Evolutionary conservation across 805 yeast genomes (phyloP), one percentile per base, ranked within the genome.

Genomic region (Helenozyma rhizophorensis): DNA sequence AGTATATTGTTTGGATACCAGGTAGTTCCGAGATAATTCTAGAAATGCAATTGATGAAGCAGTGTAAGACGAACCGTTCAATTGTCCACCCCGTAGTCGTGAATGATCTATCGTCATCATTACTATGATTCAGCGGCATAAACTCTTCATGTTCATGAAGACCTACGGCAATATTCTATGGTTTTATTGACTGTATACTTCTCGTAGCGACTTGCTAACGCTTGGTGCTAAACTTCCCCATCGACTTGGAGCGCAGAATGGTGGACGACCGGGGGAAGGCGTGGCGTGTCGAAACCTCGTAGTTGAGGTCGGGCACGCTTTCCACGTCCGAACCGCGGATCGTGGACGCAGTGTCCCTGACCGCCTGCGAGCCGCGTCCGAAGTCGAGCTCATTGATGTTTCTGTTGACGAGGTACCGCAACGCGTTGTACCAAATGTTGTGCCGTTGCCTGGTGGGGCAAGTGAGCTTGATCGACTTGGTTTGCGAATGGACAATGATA

Each of bases 401-500:
- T 51, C 84, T 65, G 51, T 78, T 80, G 23, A 87, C 62, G 60
- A 89, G 60, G 52, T 83, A 89, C 33, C 83, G 72, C 40, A 90
- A 65, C 0, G 96, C 84, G 49, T 85, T 82, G 56, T 71, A 81
- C 98, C 98, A 90, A 24, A 87, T 78, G 51, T 85, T 85, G 56
- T 90, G 97, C 27, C 96, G 76, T 43, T 80, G 81, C 51, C 93
- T 73, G 1, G 87, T 84, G 6, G 93, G 80, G 60, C 97, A 89
- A 0, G 97, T 90, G 33, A 90, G 65, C 58, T 80, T 85, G 45
- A 90, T 61, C 4, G 76, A 63, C 33, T 81, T 74, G 26, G 74
- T 75, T 32, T 74, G 75, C 2, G 95, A 78, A 37, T 72, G 80
- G 24, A 93, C 76, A 30, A 89, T 56, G 33, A 90, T 81, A 50